Percentiles rank a stretch among this genome's conserved stretches.
Evolutionary conservation across 768 basidiomycete species (phyloP).

Genomic region (Pleurotus cornucopiae): DNA sequence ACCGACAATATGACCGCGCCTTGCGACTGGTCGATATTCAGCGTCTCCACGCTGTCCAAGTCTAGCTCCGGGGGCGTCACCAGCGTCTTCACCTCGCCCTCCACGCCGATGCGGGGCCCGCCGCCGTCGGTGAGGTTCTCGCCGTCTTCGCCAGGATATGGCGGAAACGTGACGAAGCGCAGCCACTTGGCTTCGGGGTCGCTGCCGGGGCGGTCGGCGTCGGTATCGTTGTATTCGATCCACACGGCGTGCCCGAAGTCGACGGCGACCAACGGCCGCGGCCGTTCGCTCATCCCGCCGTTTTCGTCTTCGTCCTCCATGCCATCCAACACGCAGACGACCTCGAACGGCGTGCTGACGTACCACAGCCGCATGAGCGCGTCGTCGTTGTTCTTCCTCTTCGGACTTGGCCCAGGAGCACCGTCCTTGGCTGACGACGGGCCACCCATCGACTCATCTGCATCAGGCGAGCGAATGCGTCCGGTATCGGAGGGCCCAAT

Average conservation of each 20-base stretch:
- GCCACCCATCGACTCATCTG: background rate
- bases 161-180: slow-evolving; percentile 70
- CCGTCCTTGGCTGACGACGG: background rate
- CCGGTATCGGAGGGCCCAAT: background rate
- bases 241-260: slow-evolving; percentile 88
- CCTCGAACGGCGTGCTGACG: slow-evolving; percentile 66
- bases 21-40: slow-evolving; percentile 75
- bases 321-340: slow-evolving; percentile 59
- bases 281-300: slow-evolving; percentile 33
- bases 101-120: slow-evolving; percentile 19
- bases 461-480: background rate
- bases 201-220: slow-evolving; percentile 17
- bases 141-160: slow-evolving; percentile 34
- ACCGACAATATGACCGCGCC: slow-evolving; percentile 69
- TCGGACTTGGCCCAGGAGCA: background rate
- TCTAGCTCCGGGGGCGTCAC: slow-evolving; percentile 64
- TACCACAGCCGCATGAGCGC: slow-evolving; percentile 69
- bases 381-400: slow-evolving; percentile 31
- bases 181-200: slow-evolving; percentile 45
- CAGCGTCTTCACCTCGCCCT: slow-evolving; percentile 53
- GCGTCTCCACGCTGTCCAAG: slow-evolving; percentile 63
- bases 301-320: slow-evolving; percentile 36
- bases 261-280: slow-evolving; percentile 72
- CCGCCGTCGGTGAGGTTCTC: slow-evolving; percentile 18
- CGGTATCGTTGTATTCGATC: slow-evolving; percentile 54